A percentile compares a stretch with the other conserved stretches of the same genome.
Evolutionary conservation across 202 grass and related monocot species (phyloP).

Genomic region (Sporobolus alterniflorus): DNA sequence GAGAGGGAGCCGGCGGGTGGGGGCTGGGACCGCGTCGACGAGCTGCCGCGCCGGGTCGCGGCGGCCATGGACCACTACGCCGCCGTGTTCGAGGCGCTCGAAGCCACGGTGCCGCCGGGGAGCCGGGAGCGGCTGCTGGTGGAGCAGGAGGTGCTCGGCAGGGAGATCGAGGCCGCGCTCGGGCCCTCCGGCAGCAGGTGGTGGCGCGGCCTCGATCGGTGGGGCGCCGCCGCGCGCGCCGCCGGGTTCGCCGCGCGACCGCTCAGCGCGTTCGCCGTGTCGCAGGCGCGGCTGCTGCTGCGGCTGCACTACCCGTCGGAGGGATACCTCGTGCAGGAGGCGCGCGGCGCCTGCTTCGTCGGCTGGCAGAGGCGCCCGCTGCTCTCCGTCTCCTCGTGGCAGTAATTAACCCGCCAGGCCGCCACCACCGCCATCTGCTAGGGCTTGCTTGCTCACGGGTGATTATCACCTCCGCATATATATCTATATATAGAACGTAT

Average conservation of each 20-base stretch:
- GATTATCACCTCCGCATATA: neutral
- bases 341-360: constrained; percentile 67
- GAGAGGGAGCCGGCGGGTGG: constrained; percentile 59
- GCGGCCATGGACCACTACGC: constrained; percentile 76
- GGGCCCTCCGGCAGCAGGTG: constrained; percentile 16
- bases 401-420: constrained; percentile 15
- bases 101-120: constrained; percentile 83
- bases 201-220: constrained; percentile 59
- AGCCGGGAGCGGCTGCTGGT: constrained; percentile 77
- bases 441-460: constrained; percentile 49
- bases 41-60: constrained; percentile 48
- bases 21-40: constrained; percentile 34
- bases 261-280: constrained; percentile 77
- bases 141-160: constrained; percentile 72
- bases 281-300: constrained; percentile 81
- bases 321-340: constrained; percentile 79
- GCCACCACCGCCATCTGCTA: neutral
- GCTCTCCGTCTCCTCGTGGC: constrained; percentile 87
- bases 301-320: constrained; percentile 93
- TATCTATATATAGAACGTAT: constrained; percentile 28
- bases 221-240: constrained; percentile 47
- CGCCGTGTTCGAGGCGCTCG: constrained; percentile 86
- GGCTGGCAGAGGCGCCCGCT: constrained; percentile 76
- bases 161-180: constrained; percentile 75
- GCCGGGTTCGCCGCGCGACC: constrained; percentile 56